Evolutionary conservation across 345 rosid genomes (phyloP).

Genomic region (Rhodamnia argentea): DNA sequence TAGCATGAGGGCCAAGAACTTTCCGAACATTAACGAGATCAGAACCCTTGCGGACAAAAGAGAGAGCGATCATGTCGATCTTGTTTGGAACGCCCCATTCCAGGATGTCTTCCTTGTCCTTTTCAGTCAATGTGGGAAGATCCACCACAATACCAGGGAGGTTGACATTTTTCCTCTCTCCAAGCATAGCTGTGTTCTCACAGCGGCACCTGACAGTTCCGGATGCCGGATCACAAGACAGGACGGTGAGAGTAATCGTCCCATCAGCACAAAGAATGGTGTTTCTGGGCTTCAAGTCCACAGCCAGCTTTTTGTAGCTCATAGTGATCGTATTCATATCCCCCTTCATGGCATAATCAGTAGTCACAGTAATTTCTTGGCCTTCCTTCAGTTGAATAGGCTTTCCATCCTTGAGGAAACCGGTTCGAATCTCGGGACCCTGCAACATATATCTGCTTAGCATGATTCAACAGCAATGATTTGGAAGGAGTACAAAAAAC

Average conservation of each 20-base stretch:
- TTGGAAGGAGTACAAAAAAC: slow-evolving; percentile 33
- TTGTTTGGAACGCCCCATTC: slow-evolving; percentile 13
- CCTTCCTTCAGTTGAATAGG: slow-evolving; percentile 13
- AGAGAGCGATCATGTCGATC: slow-evolving; percentile 10
- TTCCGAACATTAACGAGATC: slow-evolving; percentile 12
- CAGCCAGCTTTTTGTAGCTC: slow-evolving; percentile 13
- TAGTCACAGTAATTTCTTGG: slow-evolving; percentile 8
- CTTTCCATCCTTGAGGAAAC: slow-evolving; percentile 15
- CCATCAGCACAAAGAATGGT: slow-evolving; percentile 11
- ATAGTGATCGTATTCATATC: neutral
- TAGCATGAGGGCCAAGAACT: slow-evolving; percentile 14
- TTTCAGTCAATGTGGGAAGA: slow-evolving; percentile 13
- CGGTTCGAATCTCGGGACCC: slow-evolving; percentile 15
- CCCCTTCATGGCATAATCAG: slow-evolving; percentile 11
- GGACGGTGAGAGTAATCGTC: slow-evolving; percentile 6
- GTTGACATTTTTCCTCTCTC: slow-evolving; percentile 12
- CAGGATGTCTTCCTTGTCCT: slow-evolving; percentile 13
- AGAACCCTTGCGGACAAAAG: slow-evolving; percentile 13
- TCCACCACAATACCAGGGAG: slow-evolving; percentile 13
- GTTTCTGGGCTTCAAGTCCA: slow-evolving; percentile 9
- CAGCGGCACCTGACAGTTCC: slow-evolving; percentile 15
- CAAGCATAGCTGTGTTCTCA: slow-evolving; percentile 11
- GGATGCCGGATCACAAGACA: slow-evolving; percentile 7
- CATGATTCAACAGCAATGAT: neutral
- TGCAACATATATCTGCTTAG: neutral